Evolutionary conservation across 257 asterid species (phyloP).

Genomic region (Solanum dulcamara): DNA sequence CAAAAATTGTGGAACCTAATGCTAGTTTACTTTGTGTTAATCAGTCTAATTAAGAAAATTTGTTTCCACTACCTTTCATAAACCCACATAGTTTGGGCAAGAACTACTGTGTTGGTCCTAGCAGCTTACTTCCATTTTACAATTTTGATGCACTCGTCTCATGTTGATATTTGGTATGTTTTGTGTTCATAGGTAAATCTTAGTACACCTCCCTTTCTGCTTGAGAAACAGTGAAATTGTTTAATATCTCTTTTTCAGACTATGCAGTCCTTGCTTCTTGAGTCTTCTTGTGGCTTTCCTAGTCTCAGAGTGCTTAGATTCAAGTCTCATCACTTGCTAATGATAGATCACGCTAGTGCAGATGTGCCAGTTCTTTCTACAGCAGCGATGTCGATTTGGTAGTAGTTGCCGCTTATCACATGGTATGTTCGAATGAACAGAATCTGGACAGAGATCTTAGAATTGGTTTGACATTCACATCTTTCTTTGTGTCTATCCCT

Average conservation of each 20-base stretch:
- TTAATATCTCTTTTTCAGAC: not conserved
- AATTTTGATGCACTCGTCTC: not conserved
- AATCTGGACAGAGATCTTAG: not conserved
- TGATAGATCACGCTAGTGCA: constrained; percentile 82
- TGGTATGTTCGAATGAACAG: constrained; percentile 64
- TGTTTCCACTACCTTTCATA: not conserved
- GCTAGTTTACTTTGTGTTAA: not conserved
- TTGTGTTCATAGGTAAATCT: not conserved
- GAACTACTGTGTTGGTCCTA: not conserved
- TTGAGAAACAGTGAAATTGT: not conserved
- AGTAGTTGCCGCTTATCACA: constrained; percentile 98
- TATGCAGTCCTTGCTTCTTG: constrained; percentile 8
- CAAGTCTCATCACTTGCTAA: constrained; percentile 48
- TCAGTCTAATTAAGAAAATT: not conserved
- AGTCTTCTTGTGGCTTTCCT: not conserved
- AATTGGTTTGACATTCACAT: not conserved
- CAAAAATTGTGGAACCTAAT: not conserved
- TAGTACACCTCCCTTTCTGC: not conserved
- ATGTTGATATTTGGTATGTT: not conserved
- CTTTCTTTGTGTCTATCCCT: not conserved
- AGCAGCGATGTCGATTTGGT: constrained; percentile 98
- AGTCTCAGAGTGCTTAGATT: constrained; percentile 19
- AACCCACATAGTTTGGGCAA: not conserved
- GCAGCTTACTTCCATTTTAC: not conserved
- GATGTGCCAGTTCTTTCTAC: constrained; percentile 99